These are phyloP conservation scores for Beauveria bassiana DNA, from an alignment of 2,329 filamentous ascomycete species.

Conservation along the genomic window DNA sequence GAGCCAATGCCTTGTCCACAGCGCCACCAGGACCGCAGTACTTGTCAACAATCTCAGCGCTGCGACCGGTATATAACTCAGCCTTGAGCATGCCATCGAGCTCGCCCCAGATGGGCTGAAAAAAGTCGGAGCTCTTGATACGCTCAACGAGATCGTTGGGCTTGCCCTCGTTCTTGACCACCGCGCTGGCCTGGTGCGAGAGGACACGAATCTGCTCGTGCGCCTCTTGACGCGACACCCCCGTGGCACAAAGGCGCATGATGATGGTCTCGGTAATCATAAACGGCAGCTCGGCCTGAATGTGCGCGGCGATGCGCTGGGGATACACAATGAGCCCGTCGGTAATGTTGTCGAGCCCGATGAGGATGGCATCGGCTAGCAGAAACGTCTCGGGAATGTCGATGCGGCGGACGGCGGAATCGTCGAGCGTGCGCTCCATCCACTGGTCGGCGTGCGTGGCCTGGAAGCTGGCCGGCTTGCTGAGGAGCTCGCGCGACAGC, in stretches of 20 bases:
- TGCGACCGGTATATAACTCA: conserved; percentile 41
- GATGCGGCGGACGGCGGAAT: conserved; percentile 61
- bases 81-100: conserved; percentile 61
- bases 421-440: conserved; percentile 69
- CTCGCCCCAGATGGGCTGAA: conserved; percentile 62
- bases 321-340: conserved; percentile 73
- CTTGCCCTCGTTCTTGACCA: conserved; percentile 53
- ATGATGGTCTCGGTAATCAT: conserved; percentile 66
- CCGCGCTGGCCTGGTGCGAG: conserved; percentile 63
- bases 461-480: conserved; percentile 27
- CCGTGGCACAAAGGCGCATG: conserved; percentile 67
- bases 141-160: conserved; percentile 76
- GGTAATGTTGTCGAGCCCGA: conserved; percentile 60
- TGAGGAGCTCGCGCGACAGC: conserved; percentile 38
- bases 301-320: conserved; percentile 56
- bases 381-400: conserved; percentile 61
- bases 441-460: conserved; percentile 26
- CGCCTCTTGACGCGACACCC: conserved; percentile 67
- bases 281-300: conserved; percentile 76
- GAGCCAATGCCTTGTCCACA: conserved; percentile 30
- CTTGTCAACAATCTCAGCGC: conserved; percentile 36
- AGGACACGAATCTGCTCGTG: conserved; percentile 85
- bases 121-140: conserved; percentile 66
- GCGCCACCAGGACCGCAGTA: conserved; percentile 33
- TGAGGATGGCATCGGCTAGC: conserved; percentile 59